Conservation (phyloP, 768 basidiomycete genomes). For the Pulveroboletus ravenelii region DNA sequence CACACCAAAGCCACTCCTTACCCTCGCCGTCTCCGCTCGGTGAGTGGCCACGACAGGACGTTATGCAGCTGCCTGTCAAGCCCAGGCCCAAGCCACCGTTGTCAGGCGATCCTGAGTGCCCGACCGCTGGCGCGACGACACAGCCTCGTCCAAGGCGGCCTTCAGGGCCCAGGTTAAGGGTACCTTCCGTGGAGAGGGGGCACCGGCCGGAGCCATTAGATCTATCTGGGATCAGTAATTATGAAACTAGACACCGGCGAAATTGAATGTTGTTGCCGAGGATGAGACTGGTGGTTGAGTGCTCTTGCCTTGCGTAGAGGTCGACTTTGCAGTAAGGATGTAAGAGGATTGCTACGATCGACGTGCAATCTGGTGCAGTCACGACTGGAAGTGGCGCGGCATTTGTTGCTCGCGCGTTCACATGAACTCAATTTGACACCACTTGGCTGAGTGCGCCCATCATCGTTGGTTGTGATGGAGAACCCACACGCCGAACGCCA, state of each 20-base stretch:
- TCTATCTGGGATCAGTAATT: constrained; percentile 13
- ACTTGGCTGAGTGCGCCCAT: constrained; percentile 1
- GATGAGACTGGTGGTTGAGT: background rate
- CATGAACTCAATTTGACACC: background rate
- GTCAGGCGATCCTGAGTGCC: constrained; percentile 24
- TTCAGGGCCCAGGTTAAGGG: constrained; percentile 28
- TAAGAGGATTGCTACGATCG: constrained; percentile 13
- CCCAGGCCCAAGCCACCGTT: constrained; percentile 12
- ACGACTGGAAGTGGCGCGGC: background rate
- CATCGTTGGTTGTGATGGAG: constrained; percentile 55
- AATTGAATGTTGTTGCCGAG: constrained; percentile 2
- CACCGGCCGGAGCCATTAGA: constrained; percentile 19
- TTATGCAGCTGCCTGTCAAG: constrained; percentile 25
- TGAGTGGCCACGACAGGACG: constrained; percentile 50
- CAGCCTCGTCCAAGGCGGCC: constrained; percentile 29
- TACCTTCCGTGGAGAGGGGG: constrained; percentile 18
- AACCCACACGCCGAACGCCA: constrained; percentile 94
- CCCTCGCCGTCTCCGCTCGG: constrained; percentile 45
- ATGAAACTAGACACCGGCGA: background rate
- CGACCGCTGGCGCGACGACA: constrained; percentile 3
- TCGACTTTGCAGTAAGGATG: constrained; percentile 8
- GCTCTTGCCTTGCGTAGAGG: constrained; percentile 17
- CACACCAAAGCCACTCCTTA: constrained; percentile 9
- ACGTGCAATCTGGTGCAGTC: background rate
- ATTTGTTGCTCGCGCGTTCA: background rate